phyloP scores from a whole-genome alignment of 1,284 basidiomycete species.

The Anthracocystis setariae region DNA sequence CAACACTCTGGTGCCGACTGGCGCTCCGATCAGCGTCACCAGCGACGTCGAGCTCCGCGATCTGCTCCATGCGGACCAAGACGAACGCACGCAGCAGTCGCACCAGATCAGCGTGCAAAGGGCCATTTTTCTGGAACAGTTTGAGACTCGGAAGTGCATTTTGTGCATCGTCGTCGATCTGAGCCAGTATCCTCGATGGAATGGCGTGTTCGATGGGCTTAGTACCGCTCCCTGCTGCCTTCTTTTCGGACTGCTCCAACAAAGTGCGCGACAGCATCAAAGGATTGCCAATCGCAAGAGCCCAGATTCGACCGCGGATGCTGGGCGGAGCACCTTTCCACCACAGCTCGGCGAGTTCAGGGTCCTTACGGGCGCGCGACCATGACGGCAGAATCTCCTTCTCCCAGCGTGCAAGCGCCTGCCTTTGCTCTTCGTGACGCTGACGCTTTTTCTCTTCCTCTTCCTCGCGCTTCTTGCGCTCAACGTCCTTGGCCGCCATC shows the following conservation, averaged over 20 bases:
- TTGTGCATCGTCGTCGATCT: conserved; percentile 82
- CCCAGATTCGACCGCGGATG: conserved; percentile 86
- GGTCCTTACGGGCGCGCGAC: conserved; percentile 77
- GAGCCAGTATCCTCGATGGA: conserved; percentile 70
- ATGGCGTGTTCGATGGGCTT: conserved; percentile 14
- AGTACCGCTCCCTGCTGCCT: conserved; percentile 1
- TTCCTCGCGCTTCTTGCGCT: conserved; percentile 50
- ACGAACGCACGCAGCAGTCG: conserved; percentile 91
- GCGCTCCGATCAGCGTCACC: conserved; percentile 34
- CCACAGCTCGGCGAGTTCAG: conserved; percentile 80
- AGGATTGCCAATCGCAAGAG: conserved; percentile 85
- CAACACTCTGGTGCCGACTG: conserved; percentile 13
- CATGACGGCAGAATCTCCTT: conserved; percentile 83
- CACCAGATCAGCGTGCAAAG: conserved; percentile 84
- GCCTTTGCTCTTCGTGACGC: conserved; percentile 71
- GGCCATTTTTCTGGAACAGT: conserved; percentile 83
- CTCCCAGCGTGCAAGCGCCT: conserved; percentile 80
- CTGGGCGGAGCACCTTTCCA: conserved; percentile 90
- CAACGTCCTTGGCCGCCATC: conserved; percentile 70
- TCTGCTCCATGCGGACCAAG: conserved; percentile 87
- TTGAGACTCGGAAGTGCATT: conserved; percentile 86
- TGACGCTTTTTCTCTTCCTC: conserved; percentile 36
- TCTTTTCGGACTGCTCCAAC: conserved; percentile 32
- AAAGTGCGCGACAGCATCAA: conserved; percentile 75
- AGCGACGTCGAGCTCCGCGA: conserved; percentile 30